Evolutionary conservation across 1,139 yeast species (phyloP).

Genomic region (Diutina scorzettiae): DNA sequence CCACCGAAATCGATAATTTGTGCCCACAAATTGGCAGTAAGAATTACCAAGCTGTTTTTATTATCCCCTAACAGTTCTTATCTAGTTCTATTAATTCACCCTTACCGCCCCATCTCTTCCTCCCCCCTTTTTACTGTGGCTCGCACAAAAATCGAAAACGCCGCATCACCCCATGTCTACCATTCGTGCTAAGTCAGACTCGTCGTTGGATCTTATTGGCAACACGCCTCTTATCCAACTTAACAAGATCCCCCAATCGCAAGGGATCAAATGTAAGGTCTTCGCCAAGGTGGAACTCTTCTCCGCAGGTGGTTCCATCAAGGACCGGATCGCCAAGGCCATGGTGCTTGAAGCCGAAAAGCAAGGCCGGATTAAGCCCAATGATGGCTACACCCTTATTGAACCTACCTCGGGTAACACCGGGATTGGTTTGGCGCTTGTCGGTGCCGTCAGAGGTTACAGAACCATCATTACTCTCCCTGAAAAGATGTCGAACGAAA

Average conservation of each 20-base stretch:
- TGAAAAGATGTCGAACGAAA: conserved; percentile 88
- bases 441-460: conserved; percentile 82
- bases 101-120: too few species aligned
- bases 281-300: conserved; percentile 54
- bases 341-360: conserved; percentile 80
- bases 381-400: conserved; percentile 58
- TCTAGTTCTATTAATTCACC: too few species aligned
- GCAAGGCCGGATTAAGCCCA: conserved; percentile 64
- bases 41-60: too few species aligned
- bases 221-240: conserved; percentile 72
- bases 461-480: conserved; percentile 83
- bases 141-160: neutral
- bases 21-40: too few species aligned
- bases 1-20: too few species aligned
- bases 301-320: conserved; percentile 63
- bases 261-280: conserved; percentile 55
- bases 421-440: conserved; percentile 80
- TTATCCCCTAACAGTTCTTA: too few species aligned
- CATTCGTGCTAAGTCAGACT: conserved; percentile 26
- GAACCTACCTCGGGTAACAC: conserved; percentile 89
- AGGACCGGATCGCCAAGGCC: conserved; percentile 52
- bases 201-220: conserved; percentile 58
- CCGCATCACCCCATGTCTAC: conserved; percentile 6
- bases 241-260: conserved; percentile 65
- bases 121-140: too few species aligned